Evolutionary conservation across 1,284 basidiomycete species (phyloP).

Genomic region (Pisolithus thermaeus): DNA sequence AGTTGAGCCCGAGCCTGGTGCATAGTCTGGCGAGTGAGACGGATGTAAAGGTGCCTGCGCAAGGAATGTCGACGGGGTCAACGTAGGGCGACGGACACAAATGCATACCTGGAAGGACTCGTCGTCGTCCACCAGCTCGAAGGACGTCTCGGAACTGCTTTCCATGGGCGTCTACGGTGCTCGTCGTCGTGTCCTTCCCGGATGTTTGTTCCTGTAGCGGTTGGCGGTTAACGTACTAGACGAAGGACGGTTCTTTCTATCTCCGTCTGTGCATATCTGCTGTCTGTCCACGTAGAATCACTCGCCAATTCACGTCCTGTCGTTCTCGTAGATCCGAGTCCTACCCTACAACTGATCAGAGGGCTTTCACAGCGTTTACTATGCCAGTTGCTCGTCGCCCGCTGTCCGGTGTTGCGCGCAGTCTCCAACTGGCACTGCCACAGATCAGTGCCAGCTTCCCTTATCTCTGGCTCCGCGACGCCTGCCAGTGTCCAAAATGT

Average conservation of each 20-base stretch:
- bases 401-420: background rate
- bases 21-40: slow-evolving; percentile 37
- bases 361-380: too few species aligned
- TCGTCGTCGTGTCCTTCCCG: too few species aligned
- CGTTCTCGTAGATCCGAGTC: too few species aligned
- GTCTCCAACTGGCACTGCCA: slow-evolving; percentile 13
- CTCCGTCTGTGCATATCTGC: too few species aligned
- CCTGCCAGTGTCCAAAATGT: slow-evolving; percentile 45
- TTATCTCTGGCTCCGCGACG: slow-evolving; percentile 45
- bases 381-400: too few species aligned
- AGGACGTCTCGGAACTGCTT: background rate
- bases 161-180: background rate
- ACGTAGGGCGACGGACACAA: background rate
- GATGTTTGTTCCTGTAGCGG: too few species aligned
- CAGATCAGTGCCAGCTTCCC: slow-evolving; percentile 41
- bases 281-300: too few species aligned
- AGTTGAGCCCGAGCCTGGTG: slow-evolving; percentile 39
- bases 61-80: background rate
- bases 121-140: background rate
- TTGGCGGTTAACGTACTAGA: too few species aligned
- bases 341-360: too few species aligned
- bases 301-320: too few species aligned
- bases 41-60: slow-evolving; percentile 32
- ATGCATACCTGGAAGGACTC: background rate
- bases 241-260: too few species aligned